Base-by-base conservation (phyloP, 2,329 filamentous ascomycete species). In the Emericellopsis atlantica region DNA sequence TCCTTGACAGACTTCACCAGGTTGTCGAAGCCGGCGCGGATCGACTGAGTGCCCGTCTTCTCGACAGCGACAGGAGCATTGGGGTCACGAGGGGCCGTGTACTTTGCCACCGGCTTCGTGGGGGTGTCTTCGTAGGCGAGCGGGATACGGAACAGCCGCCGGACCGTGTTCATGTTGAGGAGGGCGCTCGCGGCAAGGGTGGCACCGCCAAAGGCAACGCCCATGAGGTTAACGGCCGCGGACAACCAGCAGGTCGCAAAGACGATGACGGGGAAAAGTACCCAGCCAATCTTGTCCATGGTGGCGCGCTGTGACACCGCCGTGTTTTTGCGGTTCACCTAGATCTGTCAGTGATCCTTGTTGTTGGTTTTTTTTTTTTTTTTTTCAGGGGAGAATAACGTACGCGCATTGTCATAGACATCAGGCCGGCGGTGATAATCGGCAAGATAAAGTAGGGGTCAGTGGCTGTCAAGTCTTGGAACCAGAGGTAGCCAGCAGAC, bases 371-470 rank as follows among this genome's bases (percentile, higher is more conserved):
- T n/a, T n/a, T 38, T 15, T 14, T 38, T n/a, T 23, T 4, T 11
- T 1, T 26, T 14, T 18, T 21, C 18, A 21, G 18, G 18, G 24
- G 34, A 12, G 31, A 32, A 31, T 14, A 23, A 45, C 65, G 42
- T 56, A 72, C 70, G 42, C 67, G 69, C 43, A 86, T 62, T 39
- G 76, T 70, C 23, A 66, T 49, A 48, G 71, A 74, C 58, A 83
- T 71, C 41, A 76, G 54, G 7, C 54, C 58, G 2, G 78, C 71
- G 4, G 79, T 76, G 2, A 70, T 43, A 3, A 76, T 46, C 2
- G 92, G 92, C 26, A 96, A 64, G 33, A 92, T 58, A 50, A 76
- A 90, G 51, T 71, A 81, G 0, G 92, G 90, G 59, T 98, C 92
- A 2, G 74, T 59, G 18, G 78, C 55, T 0, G 86, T 81, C 46